These are phyloP conservation scores for Verticillium albo-atrum DNA, from an alignment of 2,329 filamentous ascomycete genomes.

Conservation along the genomic window DNA sequence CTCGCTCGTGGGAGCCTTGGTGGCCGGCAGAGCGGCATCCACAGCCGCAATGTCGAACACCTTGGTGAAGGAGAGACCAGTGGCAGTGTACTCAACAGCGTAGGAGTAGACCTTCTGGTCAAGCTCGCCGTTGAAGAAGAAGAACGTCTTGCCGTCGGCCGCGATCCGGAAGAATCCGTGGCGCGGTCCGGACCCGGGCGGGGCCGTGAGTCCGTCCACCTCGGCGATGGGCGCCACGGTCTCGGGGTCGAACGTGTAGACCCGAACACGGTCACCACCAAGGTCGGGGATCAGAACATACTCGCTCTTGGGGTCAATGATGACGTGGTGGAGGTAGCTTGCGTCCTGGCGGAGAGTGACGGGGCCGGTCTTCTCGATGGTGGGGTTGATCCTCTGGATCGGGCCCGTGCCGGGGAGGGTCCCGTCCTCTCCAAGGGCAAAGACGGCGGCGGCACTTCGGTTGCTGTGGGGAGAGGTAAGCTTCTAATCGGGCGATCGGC, in stretches of 20 bases:
- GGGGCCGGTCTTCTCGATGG: constrained; percentile 9
- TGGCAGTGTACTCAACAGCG: constrained; percentile 12
- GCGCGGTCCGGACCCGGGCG: constrained; percentile 12
- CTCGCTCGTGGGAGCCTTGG: constrained; percentile 14
- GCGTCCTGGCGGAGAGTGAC: constrained; percentile 9
- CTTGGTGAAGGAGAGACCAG: constrained; percentile 15
- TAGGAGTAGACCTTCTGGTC: constrained; percentile 15
- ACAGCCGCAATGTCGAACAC: constrained; percentile 12
- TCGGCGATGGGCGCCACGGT: constrained; percentile 12
- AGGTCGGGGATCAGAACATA: constrained; percentile 10
- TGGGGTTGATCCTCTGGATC: constrained; percentile 13
- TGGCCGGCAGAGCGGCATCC: constrained; percentile 8
- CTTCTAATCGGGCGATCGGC: background rate
- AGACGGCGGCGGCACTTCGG: constrained; percentile 8
- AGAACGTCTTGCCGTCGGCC: constrained; percentile 11
- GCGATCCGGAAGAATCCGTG: constrained; percentile 14
- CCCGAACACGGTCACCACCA: constrained; percentile 10
- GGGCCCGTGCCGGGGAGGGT: constrained; percentile 11
- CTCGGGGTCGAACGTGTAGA: constrained; percentile 9
- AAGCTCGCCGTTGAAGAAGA: constrained; percentile 16
- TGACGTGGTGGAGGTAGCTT: constrained; percentile 11
- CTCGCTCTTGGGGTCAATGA: constrained; percentile 9
- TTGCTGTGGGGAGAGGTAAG: constrained; percentile 8
- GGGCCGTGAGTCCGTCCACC: constrained; percentile 9
- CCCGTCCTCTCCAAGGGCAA: constrained; percentile 11